phyloP scores from a whole-genome alignment of 2,329 filamentous ascomycete species.

The Neodidymelliopsis sp. region DNA sequence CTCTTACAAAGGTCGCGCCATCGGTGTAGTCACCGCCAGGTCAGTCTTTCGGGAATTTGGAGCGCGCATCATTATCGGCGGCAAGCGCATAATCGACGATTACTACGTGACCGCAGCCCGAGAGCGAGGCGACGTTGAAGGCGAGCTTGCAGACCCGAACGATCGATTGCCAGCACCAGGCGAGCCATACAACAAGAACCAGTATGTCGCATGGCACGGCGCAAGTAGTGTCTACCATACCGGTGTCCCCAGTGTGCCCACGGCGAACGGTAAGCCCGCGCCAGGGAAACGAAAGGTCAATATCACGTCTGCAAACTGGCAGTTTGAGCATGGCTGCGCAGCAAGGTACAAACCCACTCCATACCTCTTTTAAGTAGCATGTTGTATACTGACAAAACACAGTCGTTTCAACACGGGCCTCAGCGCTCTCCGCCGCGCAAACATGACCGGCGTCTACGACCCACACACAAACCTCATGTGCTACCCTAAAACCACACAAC shows the following conservation, averaged over 20 bases:
- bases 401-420: slow-evolving; percentile 87
- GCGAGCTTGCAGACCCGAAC: slow-evolving; percentile 88
- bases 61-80: slow-evolving; percentile 90
- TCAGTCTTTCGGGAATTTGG: slow-evolving; percentile 98
- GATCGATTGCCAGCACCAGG: slow-evolving; percentile 78
- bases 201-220: slow-evolving; percentile 98
- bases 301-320: slow-evolving; percentile 95
- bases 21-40: slow-evolving; percentile 93
- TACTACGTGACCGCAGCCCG: slow-evolving; percentile 81
- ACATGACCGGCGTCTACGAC: slow-evolving; percentile 83
- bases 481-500: slow-evolving; percentile 86
- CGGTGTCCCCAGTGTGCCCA: slow-evolving; percentile 76
- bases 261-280: slow-evolving; percentile 73
- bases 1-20: slow-evolving; percentile 97
- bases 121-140: slow-evolving; percentile 81
- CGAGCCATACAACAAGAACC: slow-evolving; percentile 96
- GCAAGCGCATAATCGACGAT: slow-evolving; percentile 84
- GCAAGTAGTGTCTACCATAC: slow-evolving; percentile 96
- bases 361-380: neutral
- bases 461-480: slow-evolving; percentile 93
- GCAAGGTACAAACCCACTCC: slow-evolving; percentile 72
- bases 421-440: slow-evolving; percentile 71
- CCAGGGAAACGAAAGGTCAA: slow-evolving; percentile 84
- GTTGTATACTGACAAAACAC: slow-evolving; percentile 29
- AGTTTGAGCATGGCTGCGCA: slow-evolving; percentile 90